Evolutionary conservation across 176 grass and related monocot species (phyloP).

Genomic region (Oryza meridionalis): DNA sequence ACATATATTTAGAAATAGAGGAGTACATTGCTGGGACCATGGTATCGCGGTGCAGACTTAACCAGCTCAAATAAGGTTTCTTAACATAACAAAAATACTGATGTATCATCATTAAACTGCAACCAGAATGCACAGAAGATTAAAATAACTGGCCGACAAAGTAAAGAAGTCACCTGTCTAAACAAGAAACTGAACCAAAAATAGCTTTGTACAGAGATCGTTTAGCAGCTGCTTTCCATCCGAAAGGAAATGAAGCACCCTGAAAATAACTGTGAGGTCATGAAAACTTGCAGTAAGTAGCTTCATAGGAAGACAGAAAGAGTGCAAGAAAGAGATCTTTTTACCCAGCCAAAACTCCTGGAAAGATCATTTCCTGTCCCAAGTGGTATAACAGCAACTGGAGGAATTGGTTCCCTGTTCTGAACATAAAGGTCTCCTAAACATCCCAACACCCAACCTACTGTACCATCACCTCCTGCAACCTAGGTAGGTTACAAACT

Average conservation of each 20-base stretch:
- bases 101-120: slow-evolving; percentile 7
- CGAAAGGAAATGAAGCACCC: slow-evolving; percentile 95
- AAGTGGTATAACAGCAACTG: slow-evolving; percentile 83
- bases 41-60: not conserved
- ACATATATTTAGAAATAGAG: slow-evolving; percentile 10
- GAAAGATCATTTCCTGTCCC: slow-evolving; percentile 97
- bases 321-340: slow-evolving; percentile 44
- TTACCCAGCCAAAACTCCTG: slow-evolving; percentile 96
- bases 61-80: not conserved
- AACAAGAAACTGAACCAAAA: slow-evolving; percentile 65
- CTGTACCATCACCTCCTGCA: slow-evolving; percentile 86
- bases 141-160: not conserved
- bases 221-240: slow-evolving; percentile 82
- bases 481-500: slow-evolving; percentile 60
- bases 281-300: slow-evolving; percentile 47
- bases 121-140: slow-evolving; percentile 29
- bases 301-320: slow-evolving; percentile 19
- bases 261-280: slow-evolving; percentile 55
- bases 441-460: slow-evolving; percentile 80
- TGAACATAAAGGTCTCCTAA: slow-evolving; percentile 74
- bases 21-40: not conserved
- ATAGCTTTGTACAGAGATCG: slow-evolving; percentile 75
- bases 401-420: slow-evolving; percentile 70
- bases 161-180: slow-evolving; percentile 75
- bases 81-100: not conserved